Conservation (phyloP, 1,284 basidiomycete genomes). For the Vanrija sp. region DNA sequence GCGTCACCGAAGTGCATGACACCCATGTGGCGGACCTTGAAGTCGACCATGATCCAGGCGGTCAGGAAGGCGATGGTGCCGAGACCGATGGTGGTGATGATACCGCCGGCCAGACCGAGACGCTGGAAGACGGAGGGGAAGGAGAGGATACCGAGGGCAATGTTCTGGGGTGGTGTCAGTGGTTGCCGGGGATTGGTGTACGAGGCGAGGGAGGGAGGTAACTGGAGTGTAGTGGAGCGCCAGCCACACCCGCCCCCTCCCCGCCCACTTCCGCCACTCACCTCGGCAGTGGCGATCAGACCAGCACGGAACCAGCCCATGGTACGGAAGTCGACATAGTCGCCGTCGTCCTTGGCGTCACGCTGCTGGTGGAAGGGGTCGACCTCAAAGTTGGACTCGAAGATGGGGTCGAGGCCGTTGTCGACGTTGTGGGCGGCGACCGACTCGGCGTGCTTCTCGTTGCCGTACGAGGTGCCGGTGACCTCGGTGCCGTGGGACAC, state of each 20-base stretch:
- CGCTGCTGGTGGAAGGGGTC: constrained; percentile 32
- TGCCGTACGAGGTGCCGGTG: no score
- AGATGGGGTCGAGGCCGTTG: neutral
- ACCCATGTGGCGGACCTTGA: constrained; percentile 43
- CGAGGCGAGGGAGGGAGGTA: neutral
- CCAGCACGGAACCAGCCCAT: constrained; percentile 44
- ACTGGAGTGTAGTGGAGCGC: neutral
- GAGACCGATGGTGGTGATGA: constrained; percentile 33
- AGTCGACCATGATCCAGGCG: constrained; percentile 42
- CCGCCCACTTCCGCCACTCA: constrained; percentile 4
- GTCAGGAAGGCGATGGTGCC: constrained; percentile 37
- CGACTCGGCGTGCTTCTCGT: no score
- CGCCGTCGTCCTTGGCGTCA: constrained; percentile 24
- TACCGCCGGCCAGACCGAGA: constrained; percentile 40
- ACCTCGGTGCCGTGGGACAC: no score
- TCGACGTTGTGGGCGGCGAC: neutral
- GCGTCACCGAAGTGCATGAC: constrained; percentile 44
- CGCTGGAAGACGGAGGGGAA: constrained; percentile 41
- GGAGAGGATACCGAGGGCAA: constrained; percentile 41
- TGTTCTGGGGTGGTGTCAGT: constrained; percentile 19
- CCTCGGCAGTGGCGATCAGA: constrained; percentile 39
- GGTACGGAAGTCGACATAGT: constrained; percentile 40
- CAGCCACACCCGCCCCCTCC: neutral
- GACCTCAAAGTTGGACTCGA: constrained; percentile 22
- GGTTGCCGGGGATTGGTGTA: neutral